Conservation (phyloP, 2,329 filamentous ascomycete genomes). For the Paraphaeosphaeria minitans region DNA sequence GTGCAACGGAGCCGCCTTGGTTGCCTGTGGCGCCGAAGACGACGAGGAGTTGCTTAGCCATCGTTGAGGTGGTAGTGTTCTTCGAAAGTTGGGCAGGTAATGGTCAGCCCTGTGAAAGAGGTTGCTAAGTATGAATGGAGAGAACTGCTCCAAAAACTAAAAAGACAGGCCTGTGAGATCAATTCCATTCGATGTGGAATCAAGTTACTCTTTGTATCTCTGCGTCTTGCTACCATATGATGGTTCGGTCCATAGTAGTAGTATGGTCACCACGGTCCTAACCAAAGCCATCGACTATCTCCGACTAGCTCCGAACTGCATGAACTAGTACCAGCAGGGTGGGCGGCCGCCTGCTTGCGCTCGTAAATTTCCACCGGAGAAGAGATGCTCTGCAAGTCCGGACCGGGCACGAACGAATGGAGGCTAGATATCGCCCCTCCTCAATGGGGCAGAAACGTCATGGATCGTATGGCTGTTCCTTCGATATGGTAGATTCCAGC, state of each 20-base stretch:
- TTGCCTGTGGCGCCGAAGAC: conserved; percentile 46
- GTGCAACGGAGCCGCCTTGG: conserved; percentile 64
- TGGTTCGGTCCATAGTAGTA: background rate
- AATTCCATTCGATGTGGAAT: background rate
- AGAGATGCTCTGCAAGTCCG: background rate
- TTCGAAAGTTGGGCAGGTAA: background rate
- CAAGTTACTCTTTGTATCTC: background rate
- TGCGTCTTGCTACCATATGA: background rate
- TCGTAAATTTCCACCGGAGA: background rate
- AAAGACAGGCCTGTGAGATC: background rate
- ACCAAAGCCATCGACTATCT: background rate
- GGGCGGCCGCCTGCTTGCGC: background rate
- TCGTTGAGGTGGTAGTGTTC: background rate
- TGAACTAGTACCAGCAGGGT: background rate
- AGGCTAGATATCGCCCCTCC: background rate
- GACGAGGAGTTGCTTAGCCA: conserved; percentile 32
- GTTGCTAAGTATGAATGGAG: too few species aligned
- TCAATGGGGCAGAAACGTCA: background rate
- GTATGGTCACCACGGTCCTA: background rate
- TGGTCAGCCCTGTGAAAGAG: background rate
- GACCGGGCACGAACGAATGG: background rate
- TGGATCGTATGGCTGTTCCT: background rate
- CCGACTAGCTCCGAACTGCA: background rate
- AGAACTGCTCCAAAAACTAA: background rate
- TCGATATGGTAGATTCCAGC: too few species aligned